Percentiles rank a stretch among this genome's conserved stretches.
Conservation (phyloP, 805 yeast species). For the Candida glaebosa region DNA sequence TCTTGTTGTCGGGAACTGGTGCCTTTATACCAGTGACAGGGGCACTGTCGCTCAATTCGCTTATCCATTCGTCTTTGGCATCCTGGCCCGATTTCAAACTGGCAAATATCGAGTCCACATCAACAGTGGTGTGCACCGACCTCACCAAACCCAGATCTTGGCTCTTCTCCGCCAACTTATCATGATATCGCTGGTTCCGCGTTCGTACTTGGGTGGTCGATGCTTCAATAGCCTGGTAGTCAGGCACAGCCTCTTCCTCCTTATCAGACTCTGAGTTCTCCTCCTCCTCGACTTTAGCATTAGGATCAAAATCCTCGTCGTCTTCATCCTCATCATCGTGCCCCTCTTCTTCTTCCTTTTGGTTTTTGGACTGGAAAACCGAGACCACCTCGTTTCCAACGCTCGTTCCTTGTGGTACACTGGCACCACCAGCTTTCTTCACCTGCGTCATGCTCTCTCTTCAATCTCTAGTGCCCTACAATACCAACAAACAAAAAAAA, state of each 20-base stretch:
- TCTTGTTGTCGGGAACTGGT: not conserved
- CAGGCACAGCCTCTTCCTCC: constrained; percentile 31
- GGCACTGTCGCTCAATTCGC: not conserved
- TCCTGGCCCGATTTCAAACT: constrained; percentile 17
- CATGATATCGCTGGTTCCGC: constrained; percentile 55
- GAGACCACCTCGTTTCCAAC: not conserved
- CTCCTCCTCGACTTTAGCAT: constrained; percentile 14
- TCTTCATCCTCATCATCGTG: constrained; percentile 26
- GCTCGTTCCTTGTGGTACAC: not conserved
- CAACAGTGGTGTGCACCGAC: constrained; percentile 13
- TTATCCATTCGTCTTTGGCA: not conserved
- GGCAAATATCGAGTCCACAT: constrained; percentile 31
- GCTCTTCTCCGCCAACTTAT: constrained; percentile 14
- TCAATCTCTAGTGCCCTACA: not conserved
- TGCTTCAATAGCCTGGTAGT: constrained; percentile 53
- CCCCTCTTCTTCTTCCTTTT: constrained; percentile 10
- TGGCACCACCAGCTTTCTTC: not conserved
- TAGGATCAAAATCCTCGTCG: constrained; percentile 31
- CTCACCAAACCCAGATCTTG: constrained; percentile 15
- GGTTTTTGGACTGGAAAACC: no score
- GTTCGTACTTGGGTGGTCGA: constrained; percentile 62
- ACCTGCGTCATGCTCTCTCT: not conserved
- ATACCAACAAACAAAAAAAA: not conserved
- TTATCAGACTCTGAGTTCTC: constrained; percentile 30
- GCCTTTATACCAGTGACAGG: constrained; percentile 3